Evolutionary conservation across 805 yeast genomes (phyloP), one percentile per base, ranked within the genome.

Genomic region (Naumovozyma castellii): DNA sequence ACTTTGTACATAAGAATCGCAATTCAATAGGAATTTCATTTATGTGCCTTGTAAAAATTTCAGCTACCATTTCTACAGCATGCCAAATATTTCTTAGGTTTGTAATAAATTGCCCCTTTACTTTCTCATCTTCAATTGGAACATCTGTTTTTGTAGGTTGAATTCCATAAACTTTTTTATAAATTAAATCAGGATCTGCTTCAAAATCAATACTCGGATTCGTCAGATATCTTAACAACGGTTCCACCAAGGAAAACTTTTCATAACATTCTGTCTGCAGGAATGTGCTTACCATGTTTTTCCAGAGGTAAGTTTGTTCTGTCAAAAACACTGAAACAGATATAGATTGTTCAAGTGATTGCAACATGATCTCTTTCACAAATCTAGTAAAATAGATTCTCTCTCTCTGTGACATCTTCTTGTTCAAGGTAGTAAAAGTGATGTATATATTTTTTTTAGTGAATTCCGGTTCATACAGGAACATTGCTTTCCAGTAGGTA

Each of bases 101-200:
- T 28, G 68, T 61, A 27, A 92, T 79, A 57, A 85, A 92, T 33
- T 70, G 68, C 0, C 64, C 61, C 27, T 92, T 73, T 0, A 90
- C 86, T n/a, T 72, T 78, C 1, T 78, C 73, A 47, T 84, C 88
- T 46, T 80, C 81, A 45, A 90, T 84, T 1, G 97, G 95, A 39
- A 75, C 80, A 0, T 83, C 78, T 3, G 76, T 55, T 3, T 71
- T 54, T 16, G 67, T 58, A 2, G 65, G 51, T 42, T 68, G 57
- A 31, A 53, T 36, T 62, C 55, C 66, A 58, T 51, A 62, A n/a
- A 78, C 45, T 2, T 49, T 52, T 20, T 57, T 51, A 53, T 73
- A 73, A 19, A 84, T 79, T 13, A 63, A 61, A 2, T 73, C 56
- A 2, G 97, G 97, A 56, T 87, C 84, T 40, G 88, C 76, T 54